Evolutionary conservation across 129 eudicot genomes (phyloP).

Genomic region (Calendula officinalis): DNA sequence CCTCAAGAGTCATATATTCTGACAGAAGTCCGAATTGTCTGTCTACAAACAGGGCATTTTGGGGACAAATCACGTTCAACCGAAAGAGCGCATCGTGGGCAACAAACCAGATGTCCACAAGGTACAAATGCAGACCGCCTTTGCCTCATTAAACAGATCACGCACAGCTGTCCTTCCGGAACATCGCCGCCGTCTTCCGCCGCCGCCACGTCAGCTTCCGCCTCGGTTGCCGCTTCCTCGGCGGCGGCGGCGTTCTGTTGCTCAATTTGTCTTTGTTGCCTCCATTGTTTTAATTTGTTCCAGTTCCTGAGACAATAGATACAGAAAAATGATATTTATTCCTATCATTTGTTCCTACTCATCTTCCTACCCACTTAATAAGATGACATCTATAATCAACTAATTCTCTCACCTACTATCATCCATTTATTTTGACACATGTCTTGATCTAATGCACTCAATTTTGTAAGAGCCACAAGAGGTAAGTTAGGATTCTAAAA

Average conservation of each 20-base stretch:
- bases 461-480: too few species aligned
- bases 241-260: conserved; percentile 30
- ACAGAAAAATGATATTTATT: too few species aligned
- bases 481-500: too few species aligned
- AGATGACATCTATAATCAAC: too few species aligned
- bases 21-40: conserved; percentile 56
- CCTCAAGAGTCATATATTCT: conserved; percentile 75
- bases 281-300: conserved; percentile 71
- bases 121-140: conserved; percentile 81
- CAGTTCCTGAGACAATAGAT: conserved; percentile 56
- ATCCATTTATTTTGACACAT: too few species aligned
- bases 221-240: conserved; percentile 13
- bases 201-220: conserved; percentile 8
- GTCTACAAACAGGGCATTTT: conserved; percentile 92
- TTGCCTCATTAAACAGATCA: conserved; percentile 69
- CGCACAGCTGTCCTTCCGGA: conserved; percentile 81
- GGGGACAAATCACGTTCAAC: conserved; percentile 72
- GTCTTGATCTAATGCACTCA: too few species aligned
- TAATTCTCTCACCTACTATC: too few species aligned
- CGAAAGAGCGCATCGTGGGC: conserved; percentile 71
- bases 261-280: conserved; percentile 41
- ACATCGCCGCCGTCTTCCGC: conserved; percentile 53
- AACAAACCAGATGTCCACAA: conserved; percentile 86
- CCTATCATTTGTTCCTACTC: too few species aligned
- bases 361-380: too few species aligned